phyloP scores from a whole-genome alignment of 1,139 yeast species.

The Yamadazyma oceani region DNA sequence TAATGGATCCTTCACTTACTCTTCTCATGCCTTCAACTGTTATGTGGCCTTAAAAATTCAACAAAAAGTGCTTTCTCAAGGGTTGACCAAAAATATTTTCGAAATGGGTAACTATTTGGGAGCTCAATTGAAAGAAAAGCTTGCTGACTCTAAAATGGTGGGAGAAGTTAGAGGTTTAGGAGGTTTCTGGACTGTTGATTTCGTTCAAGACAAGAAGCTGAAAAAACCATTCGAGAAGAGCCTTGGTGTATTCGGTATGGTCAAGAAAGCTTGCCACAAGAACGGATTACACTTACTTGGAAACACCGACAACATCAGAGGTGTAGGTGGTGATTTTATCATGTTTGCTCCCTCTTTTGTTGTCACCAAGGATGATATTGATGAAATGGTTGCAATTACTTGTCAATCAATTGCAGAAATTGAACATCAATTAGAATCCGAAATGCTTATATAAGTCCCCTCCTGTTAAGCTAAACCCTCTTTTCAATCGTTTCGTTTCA shows the following conservation, averaged over 20 bases:
- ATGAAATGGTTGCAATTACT: constrained; percentile 32
- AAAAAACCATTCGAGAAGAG: constrained; percentile 45
- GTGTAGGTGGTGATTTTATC: constrained; percentile 47
- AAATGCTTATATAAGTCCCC: constrained; percentile 8
- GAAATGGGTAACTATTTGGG: constrained; percentile 53
- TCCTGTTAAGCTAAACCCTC: no score
- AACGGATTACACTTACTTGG: constrained; percentile 49
- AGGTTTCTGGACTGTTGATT: constrained; percentile 60
- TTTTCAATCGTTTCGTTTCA: no score
- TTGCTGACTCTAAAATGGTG: constrained; percentile 31
- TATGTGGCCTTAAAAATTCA: constrained; percentile 60
- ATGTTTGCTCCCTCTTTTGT: constrained; percentile 52
- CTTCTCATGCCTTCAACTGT: constrained; percentile 62
- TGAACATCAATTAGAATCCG: constrained; percentile 12
- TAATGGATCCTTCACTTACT: constrained; percentile 59
- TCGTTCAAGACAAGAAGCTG: constrained; percentile 50
- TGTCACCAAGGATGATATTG: constrained; percentile 46
- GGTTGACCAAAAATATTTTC: constrained; percentile 48
- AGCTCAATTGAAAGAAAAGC: constrained; percentile 32
- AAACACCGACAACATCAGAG: constrained; percentile 31
- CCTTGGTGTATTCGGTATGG: constrained; percentile 30
- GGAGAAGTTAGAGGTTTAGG: constrained; percentile 66
- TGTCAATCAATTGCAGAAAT: constrained; percentile 10
- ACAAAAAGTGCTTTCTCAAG: constrained; percentile 44
- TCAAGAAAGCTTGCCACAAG: constrained; percentile 35